Conservation (phyloP, 805 yeast genomes). For the Saturnispora kantuleensis region DNA sequence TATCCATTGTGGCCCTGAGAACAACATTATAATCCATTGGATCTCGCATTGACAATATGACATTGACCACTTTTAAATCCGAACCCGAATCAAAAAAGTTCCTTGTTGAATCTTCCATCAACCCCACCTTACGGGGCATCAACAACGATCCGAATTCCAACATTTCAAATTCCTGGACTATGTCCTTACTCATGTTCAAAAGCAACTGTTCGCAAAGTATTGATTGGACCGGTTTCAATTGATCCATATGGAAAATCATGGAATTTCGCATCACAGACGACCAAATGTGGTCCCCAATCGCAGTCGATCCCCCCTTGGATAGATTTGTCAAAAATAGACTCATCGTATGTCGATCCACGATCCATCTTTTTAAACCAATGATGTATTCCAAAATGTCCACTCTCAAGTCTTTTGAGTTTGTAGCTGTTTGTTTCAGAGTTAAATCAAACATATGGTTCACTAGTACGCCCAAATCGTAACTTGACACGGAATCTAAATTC, state of each 20-base stretch:
- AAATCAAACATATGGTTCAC: not conserved
- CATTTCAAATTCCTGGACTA: not conserved
- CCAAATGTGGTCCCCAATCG: slow-evolving; percentile 1
- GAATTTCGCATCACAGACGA: not conserved
- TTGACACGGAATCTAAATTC: not conserved
- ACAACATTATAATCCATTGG: not conserved
- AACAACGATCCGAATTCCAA: not conserved
- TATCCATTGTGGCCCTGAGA: not conserved
- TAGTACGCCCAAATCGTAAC: not conserved
- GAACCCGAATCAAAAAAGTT: not conserved
- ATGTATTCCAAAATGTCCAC: not conserved
- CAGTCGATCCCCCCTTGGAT: not conserved
- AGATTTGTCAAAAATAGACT: not conserved
- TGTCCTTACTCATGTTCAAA: not conserved
- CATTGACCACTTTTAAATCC: not conserved
- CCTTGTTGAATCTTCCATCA: not conserved
- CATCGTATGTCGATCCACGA: not conserved
- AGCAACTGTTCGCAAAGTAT: not conserved
- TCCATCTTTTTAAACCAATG: not conserved
- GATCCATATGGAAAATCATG: not conserved
- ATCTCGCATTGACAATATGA: not conserved
- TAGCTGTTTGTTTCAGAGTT: not conserved
- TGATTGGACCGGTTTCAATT: not conserved
- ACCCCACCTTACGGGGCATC: not conserved
- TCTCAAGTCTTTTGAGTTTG: not conserved